Conservation (phyloP, 441 rosid genomes). For the Bocquillonia castaneifolia region DNA sequence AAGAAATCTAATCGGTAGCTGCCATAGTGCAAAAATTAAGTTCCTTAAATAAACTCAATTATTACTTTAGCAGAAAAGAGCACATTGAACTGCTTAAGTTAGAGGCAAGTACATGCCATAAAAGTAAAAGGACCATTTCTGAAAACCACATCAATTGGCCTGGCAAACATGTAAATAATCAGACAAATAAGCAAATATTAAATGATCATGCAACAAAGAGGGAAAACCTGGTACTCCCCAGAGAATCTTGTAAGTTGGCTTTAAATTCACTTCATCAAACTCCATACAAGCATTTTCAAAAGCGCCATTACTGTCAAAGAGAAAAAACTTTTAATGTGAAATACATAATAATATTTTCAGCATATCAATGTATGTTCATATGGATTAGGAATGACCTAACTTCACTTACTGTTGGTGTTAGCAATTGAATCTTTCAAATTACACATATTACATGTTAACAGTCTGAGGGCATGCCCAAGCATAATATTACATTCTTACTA, state of each 20-base stretch:
- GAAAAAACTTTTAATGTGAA: conserved; percentile 17
- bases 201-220: conserved; percentile 17
- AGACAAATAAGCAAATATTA: neutral
- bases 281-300: conserved; percentile 99
- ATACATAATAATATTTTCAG: conserved; percentile 8
- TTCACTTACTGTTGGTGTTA: conserved; percentile 1
- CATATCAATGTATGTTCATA: neutral
- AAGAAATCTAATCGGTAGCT: neutral
- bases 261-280: conserved; percentile 82
- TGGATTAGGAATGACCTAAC: conserved; percentile 4
- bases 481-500: neutral
- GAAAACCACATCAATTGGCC: neutral
- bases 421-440: neutral
- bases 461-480: neutral
- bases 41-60: neutral
- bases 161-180: neutral
- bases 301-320: conserved; percentile 50
- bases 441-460: neutral
- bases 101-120: neutral
- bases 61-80: neutral
- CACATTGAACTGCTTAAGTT: neutral
- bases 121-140: neutral
- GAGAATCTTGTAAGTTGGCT: conserved; percentile 66
- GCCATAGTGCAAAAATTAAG: neutral
- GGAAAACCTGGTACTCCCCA: conserved; percentile 94